Base-by-base conservation (phyloP, 352 stramenopile species). In the Pythium sukuiense region DNA sequence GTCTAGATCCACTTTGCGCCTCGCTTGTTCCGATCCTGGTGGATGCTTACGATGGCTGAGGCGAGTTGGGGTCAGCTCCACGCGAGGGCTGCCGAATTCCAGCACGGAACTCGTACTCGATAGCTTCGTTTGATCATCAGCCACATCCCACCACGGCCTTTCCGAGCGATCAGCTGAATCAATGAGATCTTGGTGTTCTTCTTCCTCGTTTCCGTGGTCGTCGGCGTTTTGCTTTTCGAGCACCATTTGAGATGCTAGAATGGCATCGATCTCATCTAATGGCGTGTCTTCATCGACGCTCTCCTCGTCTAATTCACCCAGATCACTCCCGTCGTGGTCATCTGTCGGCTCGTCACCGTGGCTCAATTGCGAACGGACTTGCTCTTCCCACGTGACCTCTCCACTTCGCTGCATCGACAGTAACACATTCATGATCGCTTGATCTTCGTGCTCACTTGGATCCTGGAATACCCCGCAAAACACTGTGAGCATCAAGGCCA, bases 181-280 rank as follows among this genome's bases (percentile, higher is more conserved):
- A 14, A 35, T n/a, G 29, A 4, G 41, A 29, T n/a, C 1, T 27
- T 45, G 6, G 0, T 7, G 52, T 58, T 16, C 18, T 2, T 45
- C 6, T 1, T 57, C n/a, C 24, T 61, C 53, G 32, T 39, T 65
- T 55, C 2, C 58, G 13, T 26, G 8, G 20, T 63, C 43, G 13
- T 58, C 52, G 24, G 14, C 45, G 6, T 1, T 12, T 39, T 56
- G 43, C 3, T 71, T 30, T 67, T 79, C 77, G 33, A 78, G 27
- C 0, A 75, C 26, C 5, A 55, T 59, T 46, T 93, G 85, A 7
- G 85, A 88, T 18, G 81, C 79, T 29, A 94, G 66, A 39, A 94
- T 94, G 41, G 90, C 83, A 2, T 63, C 54, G 54, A 91, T 89
- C 61, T 94, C 85, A 35, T 78, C 64, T 52, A 78, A n/a, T 29